Conservation (phyloP, 306 rosid species). For the Ormosia semicastrata region DNA sequence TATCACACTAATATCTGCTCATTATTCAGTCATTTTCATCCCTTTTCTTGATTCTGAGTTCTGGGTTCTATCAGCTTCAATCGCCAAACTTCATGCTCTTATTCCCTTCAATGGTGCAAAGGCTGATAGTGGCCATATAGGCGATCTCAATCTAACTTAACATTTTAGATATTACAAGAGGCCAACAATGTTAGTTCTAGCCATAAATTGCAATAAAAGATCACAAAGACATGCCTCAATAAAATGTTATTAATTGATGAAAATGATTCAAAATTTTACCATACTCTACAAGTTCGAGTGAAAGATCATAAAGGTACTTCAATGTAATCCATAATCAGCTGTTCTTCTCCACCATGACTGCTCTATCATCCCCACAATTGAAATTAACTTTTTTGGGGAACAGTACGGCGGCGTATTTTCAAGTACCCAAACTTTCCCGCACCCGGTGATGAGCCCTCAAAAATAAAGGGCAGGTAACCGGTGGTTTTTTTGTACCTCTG, state of each 20-base stretch:
- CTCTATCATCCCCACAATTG: background rate
- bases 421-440: constrained; percentile 81
- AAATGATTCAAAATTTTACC: background rate
- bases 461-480: constrained; percentile 69
- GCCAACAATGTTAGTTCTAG: background rate
- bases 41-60: too few species aligned
- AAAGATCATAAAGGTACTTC: background rate
- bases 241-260: background rate
- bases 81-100: background rate
- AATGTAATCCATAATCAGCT: constrained; percentile 9
- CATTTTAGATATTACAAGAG: background rate
- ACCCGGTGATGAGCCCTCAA: constrained; percentile 95
- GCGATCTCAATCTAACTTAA: background rate
- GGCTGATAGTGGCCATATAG: background rate
- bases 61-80: too few species aligned
- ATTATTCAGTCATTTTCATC: too few species aligned
- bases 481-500: constrained; percentile 82
- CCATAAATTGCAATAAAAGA: background rate
- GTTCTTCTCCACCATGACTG: background rate
- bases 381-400: background rate
- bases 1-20: too few species aligned
- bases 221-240: too few species aligned
- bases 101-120: background rate
- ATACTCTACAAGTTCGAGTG: background rate
- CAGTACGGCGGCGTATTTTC: constrained; percentile 51